A percentile compares a stretch with the other conserved stretches of the same genome.
Evolutionary conservation across 139 green algal species (phyloP).

Genomic region (Closterium sp.): DNA sequence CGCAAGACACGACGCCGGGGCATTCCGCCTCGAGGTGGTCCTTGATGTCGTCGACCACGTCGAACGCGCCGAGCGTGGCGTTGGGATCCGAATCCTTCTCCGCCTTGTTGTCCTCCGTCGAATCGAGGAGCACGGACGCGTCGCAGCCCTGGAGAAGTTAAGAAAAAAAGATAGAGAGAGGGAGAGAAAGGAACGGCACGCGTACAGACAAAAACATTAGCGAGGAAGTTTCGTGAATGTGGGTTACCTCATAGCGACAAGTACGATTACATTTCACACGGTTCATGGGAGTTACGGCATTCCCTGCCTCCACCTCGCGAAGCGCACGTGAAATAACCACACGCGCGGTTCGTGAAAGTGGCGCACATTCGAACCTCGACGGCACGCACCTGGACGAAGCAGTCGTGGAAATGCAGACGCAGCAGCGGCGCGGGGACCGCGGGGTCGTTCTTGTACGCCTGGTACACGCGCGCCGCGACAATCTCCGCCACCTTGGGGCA

Average conservation of each 20-base stretch:
- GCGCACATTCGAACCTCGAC: too few species aligned
- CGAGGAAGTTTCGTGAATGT: too few species aligned
- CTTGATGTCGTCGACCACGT: slow-evolving; percentile 20
- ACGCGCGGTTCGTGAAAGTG: too few species aligned
- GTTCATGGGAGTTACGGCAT: too few species aligned
- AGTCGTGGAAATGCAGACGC: slow-evolving; percentile 17
- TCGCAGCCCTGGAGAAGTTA: not conserved
- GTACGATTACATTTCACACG: too few species aligned
- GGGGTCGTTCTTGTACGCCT: not conserved
- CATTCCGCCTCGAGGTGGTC: slow-evolving; percentile 1
- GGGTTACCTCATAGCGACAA: too few species aligned
- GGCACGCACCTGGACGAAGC: slow-evolving; percentile 11
- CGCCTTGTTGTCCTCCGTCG: not conserved
- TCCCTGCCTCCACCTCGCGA: too few species aligned
- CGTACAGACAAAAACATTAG: too few species aligned
- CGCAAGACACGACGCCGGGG: slow-evolving; percentile 22
- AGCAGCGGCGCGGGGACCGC: not conserved
- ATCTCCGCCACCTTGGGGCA: not conserved
- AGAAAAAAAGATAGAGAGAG: not conserved
- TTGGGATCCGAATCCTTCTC: not conserved
- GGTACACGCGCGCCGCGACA: not conserved
- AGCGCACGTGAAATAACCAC: too few species aligned
- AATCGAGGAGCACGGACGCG: not conserved
- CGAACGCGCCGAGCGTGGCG: not conserved
- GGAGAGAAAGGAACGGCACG: not conserved